Evolutionary conservation across 2,329 filamentous ascomycete genomes (phyloP).

Genomic region (Claviceps quebecensis): DNA sequence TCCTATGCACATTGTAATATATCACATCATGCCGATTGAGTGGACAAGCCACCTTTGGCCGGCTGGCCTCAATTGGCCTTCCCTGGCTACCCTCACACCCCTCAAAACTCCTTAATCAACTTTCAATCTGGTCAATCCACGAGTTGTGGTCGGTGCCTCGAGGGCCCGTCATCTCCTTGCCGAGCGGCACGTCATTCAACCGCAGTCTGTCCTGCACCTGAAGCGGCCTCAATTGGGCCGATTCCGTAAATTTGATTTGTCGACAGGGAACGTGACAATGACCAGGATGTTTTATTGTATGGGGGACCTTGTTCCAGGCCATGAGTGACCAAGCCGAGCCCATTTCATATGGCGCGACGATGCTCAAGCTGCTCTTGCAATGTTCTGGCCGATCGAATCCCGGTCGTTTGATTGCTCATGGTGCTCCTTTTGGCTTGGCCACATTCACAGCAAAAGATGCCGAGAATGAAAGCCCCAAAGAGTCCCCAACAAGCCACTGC

Average conservation of each 20-base stretch:
- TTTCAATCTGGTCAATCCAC: background rate
- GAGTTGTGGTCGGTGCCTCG: background rate
- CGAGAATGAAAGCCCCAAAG: background rate
- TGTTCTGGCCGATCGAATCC: background rate
- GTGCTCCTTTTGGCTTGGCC: background rate
- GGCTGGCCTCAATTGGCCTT: background rate
- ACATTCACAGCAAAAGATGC: background rate
- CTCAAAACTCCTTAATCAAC: background rate
- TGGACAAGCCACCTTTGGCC: background rate
- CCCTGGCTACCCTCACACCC: background rate
- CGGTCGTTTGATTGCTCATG: background rate
- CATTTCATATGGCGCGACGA: background rate
- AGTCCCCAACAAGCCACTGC: background rate
- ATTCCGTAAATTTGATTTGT: background rate
- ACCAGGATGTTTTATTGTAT: background rate
- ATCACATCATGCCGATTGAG: background rate
- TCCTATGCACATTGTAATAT: background rate
- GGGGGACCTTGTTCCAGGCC: background rate
- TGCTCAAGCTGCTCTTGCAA: background rate
- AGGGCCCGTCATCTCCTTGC: background rate
- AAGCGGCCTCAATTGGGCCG: background rate
- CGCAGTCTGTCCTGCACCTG: background rate
- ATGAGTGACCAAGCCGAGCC: background rate
- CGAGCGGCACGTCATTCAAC: background rate
- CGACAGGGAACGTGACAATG: background rate